Evolutionary conservation across 768 basidiomycete genomes (phyloP).

Genomic region (Xerocomus spinulosus): DNA sequence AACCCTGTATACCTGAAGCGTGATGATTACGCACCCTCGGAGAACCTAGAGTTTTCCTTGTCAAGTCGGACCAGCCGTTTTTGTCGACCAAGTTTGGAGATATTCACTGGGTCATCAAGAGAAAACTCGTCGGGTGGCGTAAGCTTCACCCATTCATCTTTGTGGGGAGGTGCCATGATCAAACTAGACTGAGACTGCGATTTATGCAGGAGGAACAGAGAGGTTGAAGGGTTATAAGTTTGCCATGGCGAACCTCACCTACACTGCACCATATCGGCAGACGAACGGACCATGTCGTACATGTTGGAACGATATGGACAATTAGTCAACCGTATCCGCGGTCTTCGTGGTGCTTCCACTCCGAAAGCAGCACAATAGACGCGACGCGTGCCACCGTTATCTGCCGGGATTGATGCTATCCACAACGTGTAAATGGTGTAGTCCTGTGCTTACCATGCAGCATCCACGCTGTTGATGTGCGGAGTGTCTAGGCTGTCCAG

Average conservation of each 20-base stretch:
- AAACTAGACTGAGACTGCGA: slow-evolving; percentile 3
- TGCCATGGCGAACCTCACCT: slow-evolving; percentile 19
- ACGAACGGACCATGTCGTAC: slow-evolving; percentile 7
- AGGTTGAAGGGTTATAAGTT: slow-evolving; percentile 20
- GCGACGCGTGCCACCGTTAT: slow-evolving; percentile 2
- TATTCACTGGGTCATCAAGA: slow-evolving; percentile 41
- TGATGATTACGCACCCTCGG: slow-evolving; percentile 35
- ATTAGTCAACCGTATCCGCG: slow-evolving; percentile 16
- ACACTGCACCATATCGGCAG: slow-evolving; percentile 18
- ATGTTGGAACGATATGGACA: slow-evolving; percentile 17
- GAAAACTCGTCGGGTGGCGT: slow-evolving; percentile 31
- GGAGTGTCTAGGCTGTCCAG: slow-evolving; percentile 10
- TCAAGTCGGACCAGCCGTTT: slow-evolving; percentile 42
- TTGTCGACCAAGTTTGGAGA: slow-evolving; percentile 33
- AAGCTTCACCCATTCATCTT: slow-evolving; percentile 28
- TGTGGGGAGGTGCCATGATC: slow-evolving; percentile 17
- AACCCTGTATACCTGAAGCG: neutral
- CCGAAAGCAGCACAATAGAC: slow-evolving; percentile 10
- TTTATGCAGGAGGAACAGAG: neutral
- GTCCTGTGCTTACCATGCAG: slow-evolving; percentile 21
- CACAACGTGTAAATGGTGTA: neutral
- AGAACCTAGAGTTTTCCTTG: slow-evolving; percentile 32
- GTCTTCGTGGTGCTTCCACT: slow-evolving; percentile 2
- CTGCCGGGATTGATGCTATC: neutral
- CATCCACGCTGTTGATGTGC: slow-evolving; percentile 13